Conservation (phyloP, 2,329 filamentous ascomycete species). For the Neopestalotiopsis rosae region DNA sequence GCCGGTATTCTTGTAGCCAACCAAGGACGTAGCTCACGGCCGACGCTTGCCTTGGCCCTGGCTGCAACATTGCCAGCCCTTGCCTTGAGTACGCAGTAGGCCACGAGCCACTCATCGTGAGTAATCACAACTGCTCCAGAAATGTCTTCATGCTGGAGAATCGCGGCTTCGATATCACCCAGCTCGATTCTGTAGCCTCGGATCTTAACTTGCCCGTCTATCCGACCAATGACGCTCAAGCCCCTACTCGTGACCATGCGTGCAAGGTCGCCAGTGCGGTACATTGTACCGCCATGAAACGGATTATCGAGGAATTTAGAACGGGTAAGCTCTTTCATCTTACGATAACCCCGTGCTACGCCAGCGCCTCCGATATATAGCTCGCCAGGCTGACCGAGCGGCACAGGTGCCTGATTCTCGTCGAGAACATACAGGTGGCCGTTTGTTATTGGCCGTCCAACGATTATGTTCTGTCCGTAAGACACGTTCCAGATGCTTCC, state of each 20-base stretch:
- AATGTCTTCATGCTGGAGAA: conserved; percentile 26
- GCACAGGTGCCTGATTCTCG: conserved; percentile 38
- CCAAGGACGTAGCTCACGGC: conserved; percentile 29
- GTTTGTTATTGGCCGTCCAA: conserved; percentile 38
- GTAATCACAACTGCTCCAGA: conserved; percentile 32
- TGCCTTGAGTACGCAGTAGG: conserved; percentile 31
- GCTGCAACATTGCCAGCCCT: conserved; percentile 3
- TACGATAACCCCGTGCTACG: conserved; percentile 39
- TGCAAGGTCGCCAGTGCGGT: conserved; percentile 33
- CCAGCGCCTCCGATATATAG: conserved; percentile 38
- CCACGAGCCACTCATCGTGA: conserved; percentile 33
- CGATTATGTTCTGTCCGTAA: conserved; percentile 26
- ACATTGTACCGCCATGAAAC: conserved; percentile 30
- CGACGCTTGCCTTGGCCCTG: conserved; percentile 17
- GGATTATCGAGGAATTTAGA: conserved; percentile 29
- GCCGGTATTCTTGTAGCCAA: conserved; percentile 29
- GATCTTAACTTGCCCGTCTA: conserved; percentile 36
- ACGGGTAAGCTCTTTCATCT: conserved; percentile 25
- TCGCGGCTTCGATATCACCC: conserved; percentile 35
- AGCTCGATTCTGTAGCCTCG: conserved; percentile 36
- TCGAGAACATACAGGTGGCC: conserved; percentile 47
- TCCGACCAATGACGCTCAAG: conserved; percentile 30
- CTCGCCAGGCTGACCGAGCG: conserved; percentile 41
- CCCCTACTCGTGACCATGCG: conserved; percentile 23
- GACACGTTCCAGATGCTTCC: conserved; percentile 32